Base-by-base conservation (phyloP, 805 yeast species). In the Yamadazyma nakazawae region DNA sequence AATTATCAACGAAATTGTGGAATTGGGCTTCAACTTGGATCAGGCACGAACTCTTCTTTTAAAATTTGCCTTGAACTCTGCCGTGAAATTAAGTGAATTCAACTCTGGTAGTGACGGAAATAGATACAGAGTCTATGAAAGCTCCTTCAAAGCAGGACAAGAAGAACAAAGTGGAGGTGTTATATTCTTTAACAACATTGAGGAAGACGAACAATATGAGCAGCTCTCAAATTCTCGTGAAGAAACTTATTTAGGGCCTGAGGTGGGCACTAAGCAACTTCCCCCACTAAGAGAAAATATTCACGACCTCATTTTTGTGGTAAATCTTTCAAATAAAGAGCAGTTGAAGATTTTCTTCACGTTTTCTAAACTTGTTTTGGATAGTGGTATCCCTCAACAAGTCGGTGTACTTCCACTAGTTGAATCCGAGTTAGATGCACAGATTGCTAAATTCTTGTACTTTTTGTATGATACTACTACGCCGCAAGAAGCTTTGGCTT, bases 171-270 rank as follows among this genome's bases (percentile, higher is more conserved):
- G 56, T 24, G 68, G 69, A 5, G 76, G 74, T 0, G 76, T 90
- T 7, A 72, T 85, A 1, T 90, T 81, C 68, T 74, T 92, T 57
- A 94, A 92, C 58, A 86, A 94, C 61, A 67, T 92, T 5, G 95
- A 82, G 53, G 58, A 51, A 0, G 96, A 88, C 58, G 55, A 60
- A 0, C 72, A 68, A 28, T 90, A 87, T 58, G 56, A 62, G 1
- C 61, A 66, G 8, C 76, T 75, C 56, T 59, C 79, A 0, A 37
- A 58, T 2, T 59, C 66, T 19, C 71, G 84, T 36, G 60, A 77
- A 11, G 62, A 67, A 8, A 72, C 67, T 0, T 85, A 85, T 57
- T 55, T 78, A 34, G 41, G 30, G 6, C 59, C 57, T 2, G 39
- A 42, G 1, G 45, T 37, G n/a, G 48, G 51, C 32, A n/a, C 41